These are phyloP conservation scores for Ceratobasidium sp. DNA, from an alignment of 1,284 basidiomycete genomes.

Conservation along the genomic window DNA sequence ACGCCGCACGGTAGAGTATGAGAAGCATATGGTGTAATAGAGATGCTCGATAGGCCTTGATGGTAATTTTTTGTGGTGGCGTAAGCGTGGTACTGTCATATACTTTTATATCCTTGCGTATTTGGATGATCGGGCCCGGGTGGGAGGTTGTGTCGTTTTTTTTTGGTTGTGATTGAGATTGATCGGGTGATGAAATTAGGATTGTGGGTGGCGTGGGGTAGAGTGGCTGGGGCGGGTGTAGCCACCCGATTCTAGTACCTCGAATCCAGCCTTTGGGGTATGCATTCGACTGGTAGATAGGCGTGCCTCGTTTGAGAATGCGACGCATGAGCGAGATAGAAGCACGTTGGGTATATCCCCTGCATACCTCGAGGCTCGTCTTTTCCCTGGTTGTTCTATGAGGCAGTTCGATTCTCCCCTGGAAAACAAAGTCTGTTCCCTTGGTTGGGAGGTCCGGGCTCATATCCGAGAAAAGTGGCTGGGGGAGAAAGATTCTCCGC, in stretches of 20 bases:
- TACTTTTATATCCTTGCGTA: not conserved
- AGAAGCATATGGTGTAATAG: not conserved
- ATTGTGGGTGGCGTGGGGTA: too few species aligned
- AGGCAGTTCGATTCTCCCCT: not conserved
- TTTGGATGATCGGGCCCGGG: not conserved
- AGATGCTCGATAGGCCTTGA: not conserved
- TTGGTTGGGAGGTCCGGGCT: not conserved
- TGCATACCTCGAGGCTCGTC: not conserved
- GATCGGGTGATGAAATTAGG: not conserved
- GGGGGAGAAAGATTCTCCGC: not conserved
- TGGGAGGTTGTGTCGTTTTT: not conserved
- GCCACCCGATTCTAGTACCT: too few species aligned
- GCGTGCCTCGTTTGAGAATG: not conserved
- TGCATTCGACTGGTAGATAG: not conserved
- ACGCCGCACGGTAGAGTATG: not conserved
- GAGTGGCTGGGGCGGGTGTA: too few species aligned
- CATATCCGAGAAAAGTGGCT: not conserved
- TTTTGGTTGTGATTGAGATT: not conserved
- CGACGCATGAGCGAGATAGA: not conserved
- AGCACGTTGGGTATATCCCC: not conserved
- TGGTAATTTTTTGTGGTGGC: not conserved
- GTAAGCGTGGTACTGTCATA: not conserved
- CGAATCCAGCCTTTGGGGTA: not conserved
- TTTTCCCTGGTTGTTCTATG: not conserved
- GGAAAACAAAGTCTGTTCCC: constrained; percentile 21